These are phyloP conservation scores for Xylaria nigripes DNA, from an alignment of 495 filamentous ascomycete genomes.

Conservation along the genomic window DNA sequence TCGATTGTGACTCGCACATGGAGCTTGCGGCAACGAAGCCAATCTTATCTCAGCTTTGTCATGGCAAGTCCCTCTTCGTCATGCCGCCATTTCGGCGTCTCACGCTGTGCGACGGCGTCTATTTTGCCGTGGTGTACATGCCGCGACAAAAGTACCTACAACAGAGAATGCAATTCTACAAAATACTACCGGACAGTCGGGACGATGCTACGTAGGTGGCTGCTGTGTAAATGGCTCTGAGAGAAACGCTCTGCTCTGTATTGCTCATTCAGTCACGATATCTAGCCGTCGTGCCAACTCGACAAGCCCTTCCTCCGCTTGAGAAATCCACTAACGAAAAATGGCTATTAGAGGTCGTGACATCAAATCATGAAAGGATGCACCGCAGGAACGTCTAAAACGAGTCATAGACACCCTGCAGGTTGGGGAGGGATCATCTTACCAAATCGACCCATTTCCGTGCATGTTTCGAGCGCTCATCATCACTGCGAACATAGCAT, in stretches of 20 bases:
- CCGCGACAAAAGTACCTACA: too few species aligned
- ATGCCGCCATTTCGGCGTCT: not conserved
- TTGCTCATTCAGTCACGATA: conserved; percentile 15
- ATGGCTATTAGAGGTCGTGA: not conserved
- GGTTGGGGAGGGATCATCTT: not conserved
- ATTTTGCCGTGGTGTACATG: too few species aligned
- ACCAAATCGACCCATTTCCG: conserved; percentile 52
- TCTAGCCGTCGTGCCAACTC: conserved; percentile 45
- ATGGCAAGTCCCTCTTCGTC: not conserved
- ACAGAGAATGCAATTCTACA: too few species aligned
- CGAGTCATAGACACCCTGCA: too few species aligned
- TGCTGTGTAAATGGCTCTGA: not conserved
- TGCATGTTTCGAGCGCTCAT: conserved; percentile 42
- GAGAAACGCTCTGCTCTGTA: not conserved
- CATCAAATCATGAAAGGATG: not conserved
- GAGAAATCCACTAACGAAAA: conserved; percentile 42
- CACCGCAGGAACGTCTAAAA: not conserved
- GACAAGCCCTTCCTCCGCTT: conserved; percentile 44
- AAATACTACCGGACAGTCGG: not conserved
- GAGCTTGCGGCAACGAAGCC: not conserved
- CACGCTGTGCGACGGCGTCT: not conserved
- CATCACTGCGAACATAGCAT: conserved; percentile 21
- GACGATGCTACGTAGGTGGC: not conserved
- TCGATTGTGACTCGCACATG: not conserved
- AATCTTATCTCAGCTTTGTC: not conserved